These are phyloP conservation scores for Penicillium paneum DNA, from an alignment of 2,329 filamentous ascomycete species.

Conservation along the genomic window DNA sequence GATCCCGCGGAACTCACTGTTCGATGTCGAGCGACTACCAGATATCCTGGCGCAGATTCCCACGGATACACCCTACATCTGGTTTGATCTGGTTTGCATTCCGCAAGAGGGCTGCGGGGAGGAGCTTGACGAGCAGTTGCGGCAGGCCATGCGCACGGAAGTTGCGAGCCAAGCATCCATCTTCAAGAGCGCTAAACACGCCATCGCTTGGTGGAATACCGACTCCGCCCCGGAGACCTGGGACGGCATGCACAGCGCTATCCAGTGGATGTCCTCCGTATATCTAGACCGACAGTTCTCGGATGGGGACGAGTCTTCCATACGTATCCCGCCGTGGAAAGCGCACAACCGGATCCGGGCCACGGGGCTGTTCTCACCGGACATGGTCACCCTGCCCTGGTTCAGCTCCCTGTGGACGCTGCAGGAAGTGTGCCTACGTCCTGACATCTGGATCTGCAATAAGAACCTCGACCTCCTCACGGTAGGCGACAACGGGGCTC, in stretches of 20 bases:
- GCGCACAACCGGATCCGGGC: neutral
- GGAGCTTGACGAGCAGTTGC: neutral
- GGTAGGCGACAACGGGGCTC: neutral
- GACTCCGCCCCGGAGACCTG: neutral
- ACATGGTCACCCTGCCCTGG: neutral
- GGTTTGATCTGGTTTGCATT: neutral
- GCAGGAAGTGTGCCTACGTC: neutral
- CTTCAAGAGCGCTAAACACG: neutral
- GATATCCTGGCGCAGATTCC: neutral
- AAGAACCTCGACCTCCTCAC: neutral
- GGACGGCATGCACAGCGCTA: neutral
- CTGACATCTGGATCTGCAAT: neutral
- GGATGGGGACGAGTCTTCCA: neutral
- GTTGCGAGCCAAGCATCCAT: neutral
- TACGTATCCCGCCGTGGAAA: neutral
- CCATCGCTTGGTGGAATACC: neutral
- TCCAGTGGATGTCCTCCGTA: neutral
- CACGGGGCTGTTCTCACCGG: neutral
- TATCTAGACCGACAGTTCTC: neutral
- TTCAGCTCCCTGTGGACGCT: neutral
- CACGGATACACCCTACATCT: neutral
- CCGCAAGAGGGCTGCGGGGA: neutral
- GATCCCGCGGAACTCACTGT: neutral
- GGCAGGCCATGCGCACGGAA: neutral
- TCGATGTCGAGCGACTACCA: neutral